Evolutionary conservation across 106 monocot genomes (phyloP).

Genomic region (Acorus gramineus): DNA sequence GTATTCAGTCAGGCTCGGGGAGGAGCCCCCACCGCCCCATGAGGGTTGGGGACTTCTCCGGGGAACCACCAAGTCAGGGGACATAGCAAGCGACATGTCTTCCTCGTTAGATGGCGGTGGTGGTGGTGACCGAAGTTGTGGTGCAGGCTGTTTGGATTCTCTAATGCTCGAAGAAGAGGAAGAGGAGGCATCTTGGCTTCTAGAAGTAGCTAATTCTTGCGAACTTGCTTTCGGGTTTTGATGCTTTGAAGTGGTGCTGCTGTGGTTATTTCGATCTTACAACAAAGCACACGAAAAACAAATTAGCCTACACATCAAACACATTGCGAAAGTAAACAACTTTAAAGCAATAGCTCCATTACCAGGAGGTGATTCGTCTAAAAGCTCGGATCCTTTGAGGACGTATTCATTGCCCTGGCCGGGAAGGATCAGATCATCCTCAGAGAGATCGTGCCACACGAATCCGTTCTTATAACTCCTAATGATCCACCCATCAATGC

Average conservation of each 20-base stretch:
- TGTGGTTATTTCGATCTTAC: constrained; percentile 30
- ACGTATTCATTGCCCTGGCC: constrained; percentile 62
- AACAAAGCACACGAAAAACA: neutral
- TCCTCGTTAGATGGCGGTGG: constrained; percentile 9
- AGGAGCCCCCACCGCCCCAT: neutral
- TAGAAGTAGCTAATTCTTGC: constrained; percentile 24
- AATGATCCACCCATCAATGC: neutral
- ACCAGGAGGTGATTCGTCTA: constrained; percentile 54
- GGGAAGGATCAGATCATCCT: constrained; percentile 67
- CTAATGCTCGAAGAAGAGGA: constrained; percentile 34
- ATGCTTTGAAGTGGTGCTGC: constrained; percentile 5
- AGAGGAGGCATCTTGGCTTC: constrained; percentile 16
- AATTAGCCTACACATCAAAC: no score
- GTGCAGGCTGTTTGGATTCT: constrained; percentile 25
- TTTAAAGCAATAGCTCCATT: neutral
- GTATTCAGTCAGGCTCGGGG: constrained; percentile 17
- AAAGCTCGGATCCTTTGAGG: constrained; percentile 74
- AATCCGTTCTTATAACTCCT: constrained; percentile 95
- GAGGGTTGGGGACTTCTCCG: neutral
- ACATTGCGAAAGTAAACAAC: no score
- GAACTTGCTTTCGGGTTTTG: constrained; percentile 17
- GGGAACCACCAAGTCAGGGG: neutral
- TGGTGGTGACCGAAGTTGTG: constrained; percentile 5
- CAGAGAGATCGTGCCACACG: constrained; percentile 83
- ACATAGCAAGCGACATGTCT: constrained; percentile 12